phyloP scores from a whole-genome alignment of 257 asterid genomes.

The Ballota nigra region DNA sequence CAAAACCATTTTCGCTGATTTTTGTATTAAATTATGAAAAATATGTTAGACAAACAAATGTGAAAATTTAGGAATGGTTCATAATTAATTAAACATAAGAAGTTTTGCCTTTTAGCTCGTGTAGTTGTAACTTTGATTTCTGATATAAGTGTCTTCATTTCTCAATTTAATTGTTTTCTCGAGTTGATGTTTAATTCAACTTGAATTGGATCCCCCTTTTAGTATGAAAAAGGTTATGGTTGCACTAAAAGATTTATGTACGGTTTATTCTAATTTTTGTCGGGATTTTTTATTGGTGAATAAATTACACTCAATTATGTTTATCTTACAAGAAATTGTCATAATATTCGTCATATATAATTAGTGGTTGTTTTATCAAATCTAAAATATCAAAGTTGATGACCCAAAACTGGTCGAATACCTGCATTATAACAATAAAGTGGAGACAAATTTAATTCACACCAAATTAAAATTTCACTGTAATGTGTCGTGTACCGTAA shows the following conservation, averaged over 20 bases:
- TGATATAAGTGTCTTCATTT: too few relatives aligned
- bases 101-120: too few relatives aligned
- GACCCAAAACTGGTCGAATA: background rate
- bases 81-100: background rate
- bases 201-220: background rate
- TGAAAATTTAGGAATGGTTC: background rate
- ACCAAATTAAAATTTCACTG: too few relatives aligned
- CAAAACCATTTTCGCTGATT: background rate
- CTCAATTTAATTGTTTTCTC: background rate
- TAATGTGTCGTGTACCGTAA: too few relatives aligned
- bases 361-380: background rate
- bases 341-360: too few relatives aligned
- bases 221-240: too few relatives aligned
- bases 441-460: background rate
- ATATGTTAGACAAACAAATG: background rate
- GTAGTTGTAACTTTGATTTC: too few relatives aligned
- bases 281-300: too few relatives aligned
- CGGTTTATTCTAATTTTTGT: too few relatives aligned
- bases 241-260: too few relatives aligned
- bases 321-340: too few relatives aligned
- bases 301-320: too few relatives aligned
- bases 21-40: background rate
- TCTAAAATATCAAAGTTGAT: background rate
- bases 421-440: background rate
- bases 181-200: background rate